phyloP scores from a whole-genome alignment of 495 filamentous ascomycete genomes.

The Podospora bellae-mahoneyi region DNA sequence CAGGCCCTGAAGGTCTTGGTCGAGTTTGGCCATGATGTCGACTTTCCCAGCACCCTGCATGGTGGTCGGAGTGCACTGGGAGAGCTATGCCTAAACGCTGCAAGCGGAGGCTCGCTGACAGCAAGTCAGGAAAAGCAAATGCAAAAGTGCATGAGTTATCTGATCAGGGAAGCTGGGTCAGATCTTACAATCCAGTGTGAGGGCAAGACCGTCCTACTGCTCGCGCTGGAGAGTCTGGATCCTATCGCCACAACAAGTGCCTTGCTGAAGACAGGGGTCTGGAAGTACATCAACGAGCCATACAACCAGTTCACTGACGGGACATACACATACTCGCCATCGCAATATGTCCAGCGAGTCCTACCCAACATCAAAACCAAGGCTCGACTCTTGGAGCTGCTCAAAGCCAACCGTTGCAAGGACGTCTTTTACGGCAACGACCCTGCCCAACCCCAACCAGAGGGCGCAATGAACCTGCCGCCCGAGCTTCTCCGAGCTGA shows the following conservation, averaged over 20 bases:
- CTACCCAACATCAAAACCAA: conserved; percentile 33
- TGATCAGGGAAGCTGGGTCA: conserved; percentile 36
- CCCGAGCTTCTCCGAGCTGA: conserved; percentile 43
- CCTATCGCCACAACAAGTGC: conserved; percentile 43
- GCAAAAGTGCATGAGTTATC: conserved; percentile 46
- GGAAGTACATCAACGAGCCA: conserved; percentile 45
- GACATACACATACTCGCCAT: conserved; percentile 43
- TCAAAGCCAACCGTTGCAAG: conserved; percentile 40
- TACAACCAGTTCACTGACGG: conserved; percentile 45
- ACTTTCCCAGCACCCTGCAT: conserved; percentile 49
- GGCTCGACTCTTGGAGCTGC: conserved; percentile 38
- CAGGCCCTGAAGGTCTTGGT: conserved; percentile 43
- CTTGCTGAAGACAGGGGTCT: conserved; percentile 45
- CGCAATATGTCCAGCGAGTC: conserved; percentile 42
- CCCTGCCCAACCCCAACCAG: conserved; percentile 39
- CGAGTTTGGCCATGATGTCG: conserved; percentile 44
- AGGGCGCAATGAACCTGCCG: conserved; percentile 43
- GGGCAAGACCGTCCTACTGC: conserved; percentile 45
- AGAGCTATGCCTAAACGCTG: conserved; percentile 46
- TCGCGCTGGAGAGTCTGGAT: conserved; percentile 44
- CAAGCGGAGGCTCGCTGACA: conserved; percentile 36
- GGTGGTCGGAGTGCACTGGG: conserved; percentile 47
- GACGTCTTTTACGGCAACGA: conserved; percentile 49
- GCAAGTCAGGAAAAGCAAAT: conserved; percentile 42
- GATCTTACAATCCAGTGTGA: conserved; percentile 43